These are phyloP conservation scores for Fraxinus angustifolia DNA, from an alignment of 305 asterid species.

Conservation along the genomic window DNA sequence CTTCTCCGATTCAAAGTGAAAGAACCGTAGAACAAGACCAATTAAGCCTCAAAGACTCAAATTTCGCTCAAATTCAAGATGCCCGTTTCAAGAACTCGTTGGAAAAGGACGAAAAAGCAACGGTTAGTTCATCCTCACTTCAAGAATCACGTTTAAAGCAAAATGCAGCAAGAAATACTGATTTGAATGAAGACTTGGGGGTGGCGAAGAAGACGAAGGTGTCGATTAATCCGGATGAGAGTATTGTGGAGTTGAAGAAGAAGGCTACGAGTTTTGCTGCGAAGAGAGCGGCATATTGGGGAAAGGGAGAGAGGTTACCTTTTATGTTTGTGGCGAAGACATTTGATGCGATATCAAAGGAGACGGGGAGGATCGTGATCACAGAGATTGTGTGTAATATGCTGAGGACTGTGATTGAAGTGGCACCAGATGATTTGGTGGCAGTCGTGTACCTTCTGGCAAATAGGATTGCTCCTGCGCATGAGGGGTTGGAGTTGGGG, in stretches of 20 bases:
- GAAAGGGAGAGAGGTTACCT: slow-evolving; percentile 68
- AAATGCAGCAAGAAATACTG: slow-evolving; percentile 10
- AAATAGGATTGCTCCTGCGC: slow-evolving; percentile 75
- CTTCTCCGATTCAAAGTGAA: background rate
- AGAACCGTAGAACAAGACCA: background rate
- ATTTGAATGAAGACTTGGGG: slow-evolving; percentile 21
- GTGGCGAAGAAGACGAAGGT: slow-evolving; percentile 31
- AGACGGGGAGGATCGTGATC: slow-evolving; percentile 72
- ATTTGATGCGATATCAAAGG: slow-evolving; percentile 69
- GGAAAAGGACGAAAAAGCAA: slow-evolving; percentile 13
- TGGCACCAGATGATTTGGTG: slow-evolving; percentile 73
- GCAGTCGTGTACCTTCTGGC: slow-evolving; percentile 72
- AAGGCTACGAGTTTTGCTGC: slow-evolving; percentile 49
- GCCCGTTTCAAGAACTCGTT: slow-evolving; percentile 13
- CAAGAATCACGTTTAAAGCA: slow-evolving; percentile 5
- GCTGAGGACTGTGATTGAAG: slow-evolving; percentile 87
- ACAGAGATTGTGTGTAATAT: slow-evolving; percentile 82
- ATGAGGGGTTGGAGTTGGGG: slow-evolving; percentile 93
- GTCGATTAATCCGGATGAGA: slow-evolving; percentile 28
- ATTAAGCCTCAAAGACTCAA: slow-evolving; percentile 7
- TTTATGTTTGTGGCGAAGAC: slow-evolving; percentile 87
- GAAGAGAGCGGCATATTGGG: slow-evolving; percentile 84
- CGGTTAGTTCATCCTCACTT: background rate
- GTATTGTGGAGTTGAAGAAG: slow-evolving; percentile 46
- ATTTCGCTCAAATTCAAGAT: slow-evolving; percentile 10